Conservation (phyloP, 805 yeast genomes). For the Suhomyces pyralidae region DNA sequence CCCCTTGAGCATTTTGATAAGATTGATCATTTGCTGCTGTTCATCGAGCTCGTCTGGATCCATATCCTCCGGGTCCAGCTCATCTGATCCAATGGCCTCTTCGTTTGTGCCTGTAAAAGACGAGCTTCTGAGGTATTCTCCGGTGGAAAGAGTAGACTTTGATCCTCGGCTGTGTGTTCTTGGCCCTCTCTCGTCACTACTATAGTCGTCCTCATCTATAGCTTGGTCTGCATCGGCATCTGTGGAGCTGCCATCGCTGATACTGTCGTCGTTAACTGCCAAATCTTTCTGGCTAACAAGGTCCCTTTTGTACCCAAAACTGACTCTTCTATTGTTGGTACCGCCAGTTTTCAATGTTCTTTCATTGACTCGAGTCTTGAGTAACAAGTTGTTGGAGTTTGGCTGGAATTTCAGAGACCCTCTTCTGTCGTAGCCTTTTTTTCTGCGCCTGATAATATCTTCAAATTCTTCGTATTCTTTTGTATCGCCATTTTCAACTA, state of each 20-base stretch:
- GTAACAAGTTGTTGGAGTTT: conserved; percentile 4
- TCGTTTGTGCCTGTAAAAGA: neutral
- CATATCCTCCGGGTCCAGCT: conserved; percentile 15
- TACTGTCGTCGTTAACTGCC: neutral
- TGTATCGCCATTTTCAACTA: conserved; percentile 29
- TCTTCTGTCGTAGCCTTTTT: neutral
- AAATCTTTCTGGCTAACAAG: neutral
- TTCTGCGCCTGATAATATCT: conserved; percentile 13
- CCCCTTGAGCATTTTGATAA: conserved; percentile 47
- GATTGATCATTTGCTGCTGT: conserved; percentile 28
- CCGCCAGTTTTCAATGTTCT: conserved; percentile 16
- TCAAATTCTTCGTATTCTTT: conserved; percentile 12
- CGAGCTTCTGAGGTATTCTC: neutral
- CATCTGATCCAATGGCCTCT: conserved; percentile 5
- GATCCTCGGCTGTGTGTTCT: neutral
- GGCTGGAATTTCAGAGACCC: neutral
- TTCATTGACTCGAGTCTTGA: conserved; percentile 13
- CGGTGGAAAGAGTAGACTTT: neutral
- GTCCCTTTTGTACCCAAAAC: conserved; percentile 20
- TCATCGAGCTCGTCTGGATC: conserved; percentile 12
- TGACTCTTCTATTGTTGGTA: conserved; percentile 26
- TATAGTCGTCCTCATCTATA: conserved; percentile 8
- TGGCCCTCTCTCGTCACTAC: neutral
- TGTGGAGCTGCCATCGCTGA: conserved; percentile 8
- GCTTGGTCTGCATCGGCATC: neutral